These are phyloP conservation scores for Aspergillus homomorphus DNA, from an alignment of 495 filamentous ascomycete species.

Conservation along the genomic window DNA sequence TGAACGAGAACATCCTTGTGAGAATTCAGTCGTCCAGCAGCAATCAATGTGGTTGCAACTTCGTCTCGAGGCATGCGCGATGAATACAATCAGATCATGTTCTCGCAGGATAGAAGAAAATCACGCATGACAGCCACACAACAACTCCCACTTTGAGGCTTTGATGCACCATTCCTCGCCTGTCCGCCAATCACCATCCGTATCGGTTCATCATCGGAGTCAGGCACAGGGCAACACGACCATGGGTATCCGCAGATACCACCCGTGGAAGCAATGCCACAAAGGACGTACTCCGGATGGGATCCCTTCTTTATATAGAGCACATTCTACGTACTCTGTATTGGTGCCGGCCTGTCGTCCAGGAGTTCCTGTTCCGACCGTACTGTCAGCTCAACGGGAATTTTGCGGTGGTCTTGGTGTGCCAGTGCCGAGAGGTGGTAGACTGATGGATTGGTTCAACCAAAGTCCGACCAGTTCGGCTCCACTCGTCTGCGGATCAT, in stretches of 20 bases:
- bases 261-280: not conserved
- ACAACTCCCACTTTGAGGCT: not conserved
- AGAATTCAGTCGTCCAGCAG: too few relatives aligned
- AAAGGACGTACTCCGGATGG: not conserved
- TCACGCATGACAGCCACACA: not conserved
- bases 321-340: not conserved
- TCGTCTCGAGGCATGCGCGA: not conserved
- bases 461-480: not conserved
- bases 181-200: not conserved
- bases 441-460: not conserved
- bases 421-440: not conserved
- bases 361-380: not conserved
- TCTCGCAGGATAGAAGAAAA: not conserved
- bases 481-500: slow-evolving; percentile 3
- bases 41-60: too few relatives aligned
- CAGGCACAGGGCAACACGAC: not conserved
- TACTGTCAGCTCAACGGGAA: not conserved
- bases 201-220: not conserved
- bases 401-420: not conserved
- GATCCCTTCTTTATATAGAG: not conserved
- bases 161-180: not conserved
- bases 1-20: too few relatives aligned
- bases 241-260: not conserved
- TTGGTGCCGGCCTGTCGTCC: not conserved
- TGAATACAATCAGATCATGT: not conserved